Conservation (phyloP, 164 flowering plant genomes). For the Aristolochia fimbriata region DNA sequence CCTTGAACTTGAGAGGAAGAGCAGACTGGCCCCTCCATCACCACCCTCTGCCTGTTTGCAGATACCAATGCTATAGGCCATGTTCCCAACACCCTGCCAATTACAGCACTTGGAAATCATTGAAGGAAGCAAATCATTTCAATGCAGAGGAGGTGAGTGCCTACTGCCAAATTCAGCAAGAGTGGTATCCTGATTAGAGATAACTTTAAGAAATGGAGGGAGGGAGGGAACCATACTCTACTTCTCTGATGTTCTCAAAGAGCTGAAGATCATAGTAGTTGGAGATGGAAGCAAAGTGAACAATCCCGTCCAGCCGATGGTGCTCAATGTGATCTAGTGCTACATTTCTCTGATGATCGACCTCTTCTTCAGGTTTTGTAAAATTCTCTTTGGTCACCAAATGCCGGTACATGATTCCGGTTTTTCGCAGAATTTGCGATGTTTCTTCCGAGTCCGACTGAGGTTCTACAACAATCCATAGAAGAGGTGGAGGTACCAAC, state of each 20-base stretch:
- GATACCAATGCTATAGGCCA: conserved; percentile 74
- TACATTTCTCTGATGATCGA: conserved; percentile 64
- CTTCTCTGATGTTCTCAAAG: conserved; percentile 62
- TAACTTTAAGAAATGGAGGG: background rate
- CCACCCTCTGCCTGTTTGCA: conserved; percentile 46
- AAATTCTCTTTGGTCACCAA: conserved; percentile 70
- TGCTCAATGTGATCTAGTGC: conserved; percentile 85
- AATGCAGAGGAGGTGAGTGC: background rate
- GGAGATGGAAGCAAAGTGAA: conserved; percentile 68
- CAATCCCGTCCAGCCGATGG: conserved; percentile 76
- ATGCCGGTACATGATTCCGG: conserved; percentile 86
- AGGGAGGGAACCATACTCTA: conserved; percentile 43
- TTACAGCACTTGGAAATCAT: background rate
- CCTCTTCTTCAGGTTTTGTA: conserved; percentile 39
- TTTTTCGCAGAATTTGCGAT: conserved; percentile 52
- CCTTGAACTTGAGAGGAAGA: conserved; percentile 67
- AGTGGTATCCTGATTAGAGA: background rate
- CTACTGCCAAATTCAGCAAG: too few relatives aligned
- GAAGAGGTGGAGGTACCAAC: conserved; percentile 55
- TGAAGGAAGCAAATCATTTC: background rate
- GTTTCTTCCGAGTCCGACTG: conserved; percentile 36
- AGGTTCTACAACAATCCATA: conserved; percentile 79
- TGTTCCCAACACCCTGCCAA: conserved; percentile 65
- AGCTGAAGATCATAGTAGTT: conserved; percentile 65
- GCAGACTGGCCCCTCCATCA: conserved; percentile 85